Evolutionary conservation across 352 stramenopile species (phyloP), one percentile per base, ranked within the genome.

Genomic region (Globisporangium radiosum): DNA sequence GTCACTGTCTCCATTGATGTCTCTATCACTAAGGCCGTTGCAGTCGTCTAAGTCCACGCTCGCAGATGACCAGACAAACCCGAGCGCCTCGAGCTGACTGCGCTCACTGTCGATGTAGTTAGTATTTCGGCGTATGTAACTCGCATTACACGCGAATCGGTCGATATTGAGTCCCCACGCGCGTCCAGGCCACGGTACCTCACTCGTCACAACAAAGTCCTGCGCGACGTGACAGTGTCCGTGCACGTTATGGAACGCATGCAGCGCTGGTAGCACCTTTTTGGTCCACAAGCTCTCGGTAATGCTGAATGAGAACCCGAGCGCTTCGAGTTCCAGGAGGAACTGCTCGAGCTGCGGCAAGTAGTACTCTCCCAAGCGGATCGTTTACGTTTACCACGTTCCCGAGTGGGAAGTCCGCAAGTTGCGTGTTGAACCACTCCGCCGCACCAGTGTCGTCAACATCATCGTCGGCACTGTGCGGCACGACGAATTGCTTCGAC

Each of bases 261-360:
- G 45, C 4, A 89, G 64, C 19, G 71, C 62, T 47, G 79, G 79
- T 7, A 89, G 50, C 13, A 89, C 69, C 17, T 66, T 73, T 45
- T 76, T 57, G 59, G 67, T 59, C 82, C 82, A 92, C 48, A 72
- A 77, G 50, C 59, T 61, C 40, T 88, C 71, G 37, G 69, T 60
- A 56, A 53, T 75, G 54, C 67, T 72, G 45, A 86, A 75, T 19
- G 73, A 73, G 44, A 90, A 88, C 0, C 69, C 73, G 47, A 90
- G 58, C 14, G 57, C 49, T 17, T 70, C 44, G 7, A 93, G 63
- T 36, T 75, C 73, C 7, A 62, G 59, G 10, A 54, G 54, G 38
- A 72, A 71, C 39, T 56, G 65, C 36, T 73, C 57, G 63, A 81
- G 50, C 54, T 76, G 70, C 15, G 66, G 39, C 6, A 54, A 37